Base-by-base conservation (phyloP, 2,329 filamentous ascomycete species). In the Zalaria sp. region DNA sequence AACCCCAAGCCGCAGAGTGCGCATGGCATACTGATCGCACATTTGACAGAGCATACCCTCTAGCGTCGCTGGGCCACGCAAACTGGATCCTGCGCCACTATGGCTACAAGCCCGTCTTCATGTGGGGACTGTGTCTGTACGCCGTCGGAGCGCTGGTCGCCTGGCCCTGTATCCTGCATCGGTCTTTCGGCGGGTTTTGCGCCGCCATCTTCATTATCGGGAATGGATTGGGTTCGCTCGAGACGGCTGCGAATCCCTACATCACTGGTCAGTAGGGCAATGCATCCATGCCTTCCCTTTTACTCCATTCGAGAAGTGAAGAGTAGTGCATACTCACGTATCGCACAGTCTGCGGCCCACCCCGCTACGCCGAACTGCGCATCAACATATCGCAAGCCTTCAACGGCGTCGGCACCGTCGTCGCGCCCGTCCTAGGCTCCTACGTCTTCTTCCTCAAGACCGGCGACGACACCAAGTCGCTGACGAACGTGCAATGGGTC, bases 401-500 rank as follows among this genome's bases (percentile, higher is more conserved):
- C 45, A 73, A 78, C 49, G 74, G 69, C 9, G 64, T 75, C 31
- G 74, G 73, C 3, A 73, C 71, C 0, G 70, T 76, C 40, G 63
- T 75, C 10, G 73, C 73, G 0, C 76, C 75, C 0, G 67, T 79
- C 1, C 59, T 80, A 5, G 75, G 71, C 1, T 70, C 67, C 2
- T 71, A 73, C 39, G 75, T 78, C 38, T 78, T 81, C 59, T 80
- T 80, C 56, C 68, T 69, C 35, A 62, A 72, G 40, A 70, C 67
- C 0, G 63, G 67, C 29, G 63, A 71, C 29, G 65, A 64, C 39
- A 59, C 57, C 6, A 56, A 67, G n/a, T 66, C 68, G 3, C 56
- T 80, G 41, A 60, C 65, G 48, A 79, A 72, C 41, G 75, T 79
- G 5, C 76, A 80, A 53, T 80, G 74, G 73, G 70, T 73, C 2